Evolutionary conservation across 345 rosid genomes (phyloP), one percentile per base, ranked within the genome.

Genomic region (Hibiscus syriacus): DNA sequence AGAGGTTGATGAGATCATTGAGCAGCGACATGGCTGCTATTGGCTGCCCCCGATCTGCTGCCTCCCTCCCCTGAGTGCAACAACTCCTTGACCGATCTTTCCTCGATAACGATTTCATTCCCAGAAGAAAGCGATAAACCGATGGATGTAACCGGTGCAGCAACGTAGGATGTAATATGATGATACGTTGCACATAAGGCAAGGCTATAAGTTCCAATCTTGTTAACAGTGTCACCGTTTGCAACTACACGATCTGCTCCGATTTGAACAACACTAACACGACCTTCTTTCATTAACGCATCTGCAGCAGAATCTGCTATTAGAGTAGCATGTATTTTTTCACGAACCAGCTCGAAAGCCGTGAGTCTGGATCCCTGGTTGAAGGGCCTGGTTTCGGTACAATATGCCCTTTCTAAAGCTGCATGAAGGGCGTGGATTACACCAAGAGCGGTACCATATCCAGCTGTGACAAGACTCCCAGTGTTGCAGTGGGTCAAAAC

Each of bases 351-450:
- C 85, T 90, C 97, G 61, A 81, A 92, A 39, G 97, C 98, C 46
- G 98, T 92, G 70, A 92, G 97, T 68, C 97, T 80, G 5, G 97
- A 88, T 66, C 97, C 98, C 97, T 90, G 98, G 78, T 93, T 93
- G 75, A 90, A 90, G 13, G 98, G 98, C 67, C 96, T 96, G 22
- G 98, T 93, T 86, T 93, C 98, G 12, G 98, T 87, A 83, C 98
- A 93, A 81, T 83, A 88, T 19, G 92, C 92, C 63, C 90, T 88
- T 69, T 86, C 90, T 45, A 93, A 74, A 23, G 74, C 77, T 71
- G 80, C 20, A 34, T 93, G 89, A 74, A 88, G 94, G 68, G 96
- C 85, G 62, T 92, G 92, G 64, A 93, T 84, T 5, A 93, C 97
- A 68, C 98, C 97, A 10, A 93, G 82, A 55, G 97, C 98, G 61